phyloP scores from a whole-genome alignment of 75 land plant genomes.

The Pinus tabuliformis region DNA sequence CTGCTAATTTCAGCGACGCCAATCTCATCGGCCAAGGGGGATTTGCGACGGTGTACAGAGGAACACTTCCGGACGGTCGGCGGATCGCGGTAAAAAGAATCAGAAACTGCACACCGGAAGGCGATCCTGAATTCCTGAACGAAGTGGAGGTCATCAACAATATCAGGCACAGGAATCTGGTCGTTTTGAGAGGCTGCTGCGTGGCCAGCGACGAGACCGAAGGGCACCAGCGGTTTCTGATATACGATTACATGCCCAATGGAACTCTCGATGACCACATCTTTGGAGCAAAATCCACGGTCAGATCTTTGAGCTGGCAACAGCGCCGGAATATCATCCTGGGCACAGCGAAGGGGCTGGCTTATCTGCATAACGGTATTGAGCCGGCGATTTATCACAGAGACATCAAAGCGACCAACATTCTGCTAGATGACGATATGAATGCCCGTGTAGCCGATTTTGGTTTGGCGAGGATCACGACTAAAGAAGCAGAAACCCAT shows the following conservation, averaged over 20 bases:
- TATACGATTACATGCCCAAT: conserved; percentile 28
- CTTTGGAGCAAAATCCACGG: background rate
- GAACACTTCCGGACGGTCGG: background rate
- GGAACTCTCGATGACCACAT: conserved; percentile 24
- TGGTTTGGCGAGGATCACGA: too few species aligned
- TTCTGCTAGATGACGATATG: too few species aligned
- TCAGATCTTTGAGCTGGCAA: conserved; percentile 16
- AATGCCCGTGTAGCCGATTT: too few species aligned
- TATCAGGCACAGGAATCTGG: background rate
- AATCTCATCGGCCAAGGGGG: conserved; percentile 33
- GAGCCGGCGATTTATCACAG: too few species aligned
- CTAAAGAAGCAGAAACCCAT: too few species aligned
- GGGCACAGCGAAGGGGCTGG: too few species aligned
- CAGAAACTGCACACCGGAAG: too few species aligned
- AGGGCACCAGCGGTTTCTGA: conserved; percentile 17
- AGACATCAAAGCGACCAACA: too few species aligned
- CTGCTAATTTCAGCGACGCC: conserved; percentile 24
- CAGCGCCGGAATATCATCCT: conserved; percentile 29
- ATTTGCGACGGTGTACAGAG: conserved; percentile 30
- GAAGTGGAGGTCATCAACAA: too few species aligned
- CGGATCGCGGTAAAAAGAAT: too few species aligned
- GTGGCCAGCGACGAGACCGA: conserved; percentile 15
- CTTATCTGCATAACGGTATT: too few species aligned
- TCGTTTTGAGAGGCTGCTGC: conserved; percentile 26
- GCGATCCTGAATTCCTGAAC: too few species aligned